Evolutionary conservation across 345 rosid genomes (phyloP), one percentile per base, ranked within the genome.

Genomic region (Laguncularia racemosa): DNA sequence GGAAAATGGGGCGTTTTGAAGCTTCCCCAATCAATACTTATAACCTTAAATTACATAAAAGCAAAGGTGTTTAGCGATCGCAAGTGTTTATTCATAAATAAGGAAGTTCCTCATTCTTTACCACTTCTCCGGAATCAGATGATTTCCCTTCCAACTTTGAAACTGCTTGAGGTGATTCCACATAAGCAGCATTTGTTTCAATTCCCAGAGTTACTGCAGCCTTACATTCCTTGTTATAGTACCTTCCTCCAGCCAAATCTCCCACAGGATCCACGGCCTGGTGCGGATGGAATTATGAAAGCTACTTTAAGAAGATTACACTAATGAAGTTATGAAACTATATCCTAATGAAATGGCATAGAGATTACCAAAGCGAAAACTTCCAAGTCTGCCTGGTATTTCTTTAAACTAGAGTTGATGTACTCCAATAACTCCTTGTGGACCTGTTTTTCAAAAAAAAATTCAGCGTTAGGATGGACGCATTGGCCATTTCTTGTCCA

Each of bases 1-100:
- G 89, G 91, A 67, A 84, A 76, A 52, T 74, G 69, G 47, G 69
- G 54, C 14, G 77, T 82, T 52, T 50, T 76, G 66, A 88, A 84
- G 68, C 75, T 79, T 21, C 84, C 78, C 95, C 91, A 84, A 33
- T 81, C 89, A 51, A 62, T 70, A 67, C 73, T 75, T 52, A 88
- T 73, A 53, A 77, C 81, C 91, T 84, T n/a, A 18, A 45, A 15
- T 44, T 15, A 14, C 13, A 56, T 16, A 6, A 9, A n/a, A 26
- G 10, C 9, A 21, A 58, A 50, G 56, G 49, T 43, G 15, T n/a
- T 20, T 48, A 20, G 3, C 15, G 33, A 40, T n/a, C 1, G 16
- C n/a, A 20, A 47, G 12, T 19, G 28, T 23, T 23, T 48, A 14
- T 14, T 16, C 16, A 50, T 12, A 53, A 14, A 40, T 43, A 45